Evolutionary conservation across 169 alveolate species (phyloP), one percentile per base, ranked within the genome.

Genomic region (Cryptosporidium parvum): DNA sequence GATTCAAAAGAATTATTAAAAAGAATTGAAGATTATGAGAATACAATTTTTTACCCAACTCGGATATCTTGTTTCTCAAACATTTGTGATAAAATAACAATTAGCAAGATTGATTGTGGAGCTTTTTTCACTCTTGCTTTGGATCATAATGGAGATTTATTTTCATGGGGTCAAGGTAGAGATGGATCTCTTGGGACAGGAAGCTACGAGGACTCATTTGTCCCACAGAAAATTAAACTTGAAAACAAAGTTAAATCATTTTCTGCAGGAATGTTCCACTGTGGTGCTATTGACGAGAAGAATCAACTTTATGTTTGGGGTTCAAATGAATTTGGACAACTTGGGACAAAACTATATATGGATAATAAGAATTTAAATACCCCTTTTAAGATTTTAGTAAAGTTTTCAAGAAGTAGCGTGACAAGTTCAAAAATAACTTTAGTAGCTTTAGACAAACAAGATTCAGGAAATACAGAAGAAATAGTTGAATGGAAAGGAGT

Each of bases 151-250:
- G 89, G 89, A 8, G 42, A 26, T 21, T 45, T 80, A 39, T 80
- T 42, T 42, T 62, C 89, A 4, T 80, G 89, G 89, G 89, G 89
- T 9, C 75, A 80, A 33, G 89, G 89, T 7, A 80, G 70, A 14
- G 89, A 80, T 59, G 89, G 89, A 14, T 80, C 75, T 29, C 44
- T 80, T 6, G 89, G 89, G n/a, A 80, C 44, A 9, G 80, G 89
- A 8, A 61, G 37, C 39, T 37, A 45, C 5, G 69, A 80, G 3
- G 73, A 59, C 62, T 44, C 80, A n/a, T 80, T 65, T 62, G 31
- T 39, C 18, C 89, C 89, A 61, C 35, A 59, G 8, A 62, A 31
- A 42, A 33, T 80, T n/a, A 29, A 73, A 6, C 23, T 80, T 12
- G 26, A 42, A 21, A 21, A 35, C 59, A 26, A 14, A 39, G 52